A percentile compares a stretch with the other conserved stretches of the same genome.
These are phyloP conservation scores for Rubus idaeus DNA, from an alignment of 306 rosid species.

Conservation along the genomic window DNA sequence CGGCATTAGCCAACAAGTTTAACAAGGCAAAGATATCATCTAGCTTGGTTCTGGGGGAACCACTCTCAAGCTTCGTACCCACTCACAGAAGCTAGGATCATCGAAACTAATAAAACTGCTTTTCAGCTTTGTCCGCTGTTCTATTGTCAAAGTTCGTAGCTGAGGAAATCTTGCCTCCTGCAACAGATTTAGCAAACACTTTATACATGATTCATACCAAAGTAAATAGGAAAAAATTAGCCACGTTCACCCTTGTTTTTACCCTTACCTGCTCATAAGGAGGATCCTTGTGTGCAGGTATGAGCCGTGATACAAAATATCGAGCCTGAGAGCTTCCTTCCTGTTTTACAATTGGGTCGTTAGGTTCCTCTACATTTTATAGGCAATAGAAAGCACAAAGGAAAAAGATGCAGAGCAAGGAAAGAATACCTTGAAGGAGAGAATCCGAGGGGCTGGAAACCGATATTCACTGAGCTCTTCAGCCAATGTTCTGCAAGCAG, in stretches of 20 bases:
- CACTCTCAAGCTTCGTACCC: constrained; percentile 80
- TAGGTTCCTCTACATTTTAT: constrained; percentile 23
- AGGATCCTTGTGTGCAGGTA: constrained; percentile 98
- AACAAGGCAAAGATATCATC: background rate
- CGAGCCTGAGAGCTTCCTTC: constrained; percentile 99
- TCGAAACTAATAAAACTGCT: constrained; percentile 91
- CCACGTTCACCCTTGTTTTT: background rate
- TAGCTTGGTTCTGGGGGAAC: constrained; percentile 90
- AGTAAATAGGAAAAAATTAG: background rate
- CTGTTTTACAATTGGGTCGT: constrained; percentile 49
- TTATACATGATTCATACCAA: background rate
- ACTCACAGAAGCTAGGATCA: constrained; percentile 92
- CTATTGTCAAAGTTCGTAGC: constrained; percentile 62
- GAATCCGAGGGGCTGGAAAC: constrained; percentile 97
- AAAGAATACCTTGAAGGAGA: constrained; percentile 70
- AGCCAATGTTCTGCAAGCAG: constrained; percentile 97
- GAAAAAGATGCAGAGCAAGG: background rate
- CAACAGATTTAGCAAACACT: constrained; percentile 25
- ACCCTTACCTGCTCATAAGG: constrained; percentile 94
- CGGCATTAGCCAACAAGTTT: constrained; percentile 5
- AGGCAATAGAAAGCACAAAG: constrained; percentile 12
- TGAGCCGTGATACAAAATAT: constrained; percentile 88
- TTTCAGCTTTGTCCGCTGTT: constrained; percentile 81
- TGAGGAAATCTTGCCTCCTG: constrained; percentile 97
- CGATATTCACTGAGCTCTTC: constrained; percentile 90